Percentiles rank a stretch among this genome's conserved stretches.
Conservation (phyloP, 345 rosid genomes). For the Arabis alpina region DNA sequence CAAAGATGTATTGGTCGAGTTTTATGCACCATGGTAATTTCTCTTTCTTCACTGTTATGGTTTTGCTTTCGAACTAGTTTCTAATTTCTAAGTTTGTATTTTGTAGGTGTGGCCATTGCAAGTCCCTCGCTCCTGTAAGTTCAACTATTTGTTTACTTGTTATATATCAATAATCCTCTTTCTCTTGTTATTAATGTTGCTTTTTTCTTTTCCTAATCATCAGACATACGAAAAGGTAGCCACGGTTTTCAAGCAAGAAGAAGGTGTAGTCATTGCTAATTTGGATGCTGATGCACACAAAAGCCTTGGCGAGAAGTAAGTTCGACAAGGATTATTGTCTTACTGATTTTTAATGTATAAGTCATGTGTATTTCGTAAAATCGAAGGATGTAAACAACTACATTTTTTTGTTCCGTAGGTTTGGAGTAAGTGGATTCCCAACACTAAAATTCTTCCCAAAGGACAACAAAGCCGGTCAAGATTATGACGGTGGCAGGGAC, state of each 20-base stretch:
- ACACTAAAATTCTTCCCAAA: slow-evolving; percentile 90
- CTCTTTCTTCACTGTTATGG: not conserved
- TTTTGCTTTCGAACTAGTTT: slow-evolving; percentile 30
- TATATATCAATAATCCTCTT: not conserved
- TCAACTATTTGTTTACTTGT: slow-evolving; percentile 3
- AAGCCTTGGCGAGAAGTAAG: slow-evolving; percentile 86
- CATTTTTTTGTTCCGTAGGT: slow-evolving; percentile 48
- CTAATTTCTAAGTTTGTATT: slow-evolving; percentile 27
- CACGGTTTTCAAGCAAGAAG: slow-evolving; percentile 72
- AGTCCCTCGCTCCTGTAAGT: slow-evolving; percentile 94
- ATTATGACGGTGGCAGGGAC: slow-evolving; percentile 90
- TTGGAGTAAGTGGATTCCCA: slow-evolving; percentile 91
- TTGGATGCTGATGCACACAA: slow-evolving; percentile 88
- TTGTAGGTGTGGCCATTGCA: slow-evolving; percentile 99
- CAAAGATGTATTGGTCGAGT: slow-evolving; percentile 95
- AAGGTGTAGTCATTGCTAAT: slow-evolving; percentile 86
- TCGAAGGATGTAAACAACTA: not conserved
- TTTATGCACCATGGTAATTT: slow-evolving; percentile 96
- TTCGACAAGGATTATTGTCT: not conserved
- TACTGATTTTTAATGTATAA: not conserved
- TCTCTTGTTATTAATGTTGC: slow-evolving; percentile 3
- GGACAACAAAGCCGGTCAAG: slow-evolving; percentile 92
- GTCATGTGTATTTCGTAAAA: not conserved
- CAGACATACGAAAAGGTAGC: slow-evolving; percentile 95
- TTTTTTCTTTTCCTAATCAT: slow-evolving; percentile 12